Base-by-base conservation (phyloP, 75 land plant genomes). In the Picea sitchensis region DNA sequence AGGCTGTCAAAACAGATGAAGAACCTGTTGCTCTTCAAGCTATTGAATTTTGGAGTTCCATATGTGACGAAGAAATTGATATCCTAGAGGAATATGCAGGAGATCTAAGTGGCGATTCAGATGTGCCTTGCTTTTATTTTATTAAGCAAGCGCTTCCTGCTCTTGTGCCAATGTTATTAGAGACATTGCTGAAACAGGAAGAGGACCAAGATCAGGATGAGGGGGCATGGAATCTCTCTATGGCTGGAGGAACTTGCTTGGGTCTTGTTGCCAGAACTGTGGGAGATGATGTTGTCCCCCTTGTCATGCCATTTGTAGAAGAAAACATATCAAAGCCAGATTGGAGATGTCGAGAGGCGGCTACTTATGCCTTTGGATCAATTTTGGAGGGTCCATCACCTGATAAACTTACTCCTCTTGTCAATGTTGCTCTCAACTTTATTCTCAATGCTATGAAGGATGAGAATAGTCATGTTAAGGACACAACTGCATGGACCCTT, bases 401-500 rank as follows among this genome's bases (percentile, higher is more conserved):
- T 63, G 89, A 92, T 26, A 88, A 84, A 68, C 88, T 90, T 15
- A 34, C 88, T 30, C 94, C 94, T 2, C 57, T 90, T 8, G 94
- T 90, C 30, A 77, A 86, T 59, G 56, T 75, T 58, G 95, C 93
- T 4, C 75, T 92, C 2, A 80, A 81, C 3, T 92, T 92, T 71
- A 78, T 91, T 83, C 93, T 92, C 2, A 91, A 87, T 65, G 93
- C 95, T 13, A 87, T 91, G 92, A 91, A 87, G 78, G 93, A 91
- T 78, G 83, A 82, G 63, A 91, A 89, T 59, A 83, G 64, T 30
- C 95, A 91, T 65, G 93, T 92, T 7, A 92, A 92, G 80, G 96
- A 93, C 77, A 93, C 94, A 9, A 92, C 96, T 32, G 96, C 96
- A 0, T 93, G 96, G 96, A 92, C 94, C 65, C 80, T 94, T 44